Evolutionary conservation across 2,329 filamentous ascomycete species (phyloP).

Genomic region (Pezicula radicicola): DNA sequence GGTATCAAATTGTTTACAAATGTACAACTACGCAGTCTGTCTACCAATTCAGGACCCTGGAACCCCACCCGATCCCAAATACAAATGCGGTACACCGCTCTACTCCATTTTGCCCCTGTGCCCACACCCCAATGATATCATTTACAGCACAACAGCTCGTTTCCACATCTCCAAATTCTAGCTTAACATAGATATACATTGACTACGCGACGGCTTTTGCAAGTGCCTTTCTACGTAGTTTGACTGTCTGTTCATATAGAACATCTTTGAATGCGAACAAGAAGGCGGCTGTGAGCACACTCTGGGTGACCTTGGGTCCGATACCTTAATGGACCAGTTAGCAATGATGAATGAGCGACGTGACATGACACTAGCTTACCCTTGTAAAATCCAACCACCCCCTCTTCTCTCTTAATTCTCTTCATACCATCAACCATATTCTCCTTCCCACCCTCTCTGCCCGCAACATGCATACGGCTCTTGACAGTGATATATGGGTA

Average conservation of each 20-base stretch:
- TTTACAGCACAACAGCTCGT: neutral
- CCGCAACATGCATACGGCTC: slow-evolving; percentile 93
- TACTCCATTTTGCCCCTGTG: neutral
- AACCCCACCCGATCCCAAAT: neutral
- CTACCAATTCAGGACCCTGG: too few species aligned
- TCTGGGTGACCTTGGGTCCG: slow-evolving; percentile 93
- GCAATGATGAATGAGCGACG: neutral
- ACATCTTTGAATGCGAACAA: slow-evolving; percentile 98
- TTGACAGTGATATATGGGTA: slow-evolving; percentile 99
- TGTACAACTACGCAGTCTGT: too few species aligned
- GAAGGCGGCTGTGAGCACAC: slow-evolving; percentile 92
- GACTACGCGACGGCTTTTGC: slow-evolving; percentile 15
- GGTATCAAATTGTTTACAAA: too few species aligned
- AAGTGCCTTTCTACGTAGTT: slow-evolving; percentile 46
- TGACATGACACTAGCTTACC: slow-evolving; percentile 49
- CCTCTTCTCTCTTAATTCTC: slow-evolving; percentile 82
- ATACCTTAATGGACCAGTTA: slow-evolving; percentile 60
- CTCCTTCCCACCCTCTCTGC: slow-evolving; percentile 71
- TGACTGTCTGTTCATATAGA: slow-evolving; percentile 79
- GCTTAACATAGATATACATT: neutral
- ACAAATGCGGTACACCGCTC: neutral
- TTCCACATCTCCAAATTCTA: neutral
- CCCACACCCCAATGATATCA: neutral
- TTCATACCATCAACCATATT: slow-evolving; percentile 75
- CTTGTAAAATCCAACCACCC: slow-evolving; percentile 89